Conservation (phyloP, 192 early-diverging fungal species). For the Spinellus fusiger region DNA sequence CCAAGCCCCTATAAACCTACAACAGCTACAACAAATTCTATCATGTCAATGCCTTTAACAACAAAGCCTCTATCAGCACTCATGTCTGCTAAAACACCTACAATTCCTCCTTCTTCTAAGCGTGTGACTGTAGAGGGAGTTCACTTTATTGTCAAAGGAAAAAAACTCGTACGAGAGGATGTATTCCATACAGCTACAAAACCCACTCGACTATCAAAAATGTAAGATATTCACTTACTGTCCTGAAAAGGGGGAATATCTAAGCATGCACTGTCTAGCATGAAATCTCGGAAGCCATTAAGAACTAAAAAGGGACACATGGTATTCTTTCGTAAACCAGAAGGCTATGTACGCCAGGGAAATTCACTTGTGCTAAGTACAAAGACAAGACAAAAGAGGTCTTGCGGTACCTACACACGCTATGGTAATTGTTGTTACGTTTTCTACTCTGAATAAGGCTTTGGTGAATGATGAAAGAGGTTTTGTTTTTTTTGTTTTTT, state of each 20-base stretch:
- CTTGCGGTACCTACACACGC: constrained; percentile 24
- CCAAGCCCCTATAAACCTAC: neutral
- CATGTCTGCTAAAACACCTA: neutral
- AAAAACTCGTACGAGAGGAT: constrained; percentile 19
- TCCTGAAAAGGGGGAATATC: neutral
- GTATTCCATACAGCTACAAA: neutral
- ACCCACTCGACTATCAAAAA: neutral
- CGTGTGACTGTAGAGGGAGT: constrained; percentile 19
- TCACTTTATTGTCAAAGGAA: constrained; percentile 20
- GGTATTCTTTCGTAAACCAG: constrained; percentile 16
- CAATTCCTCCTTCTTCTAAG: neutral
- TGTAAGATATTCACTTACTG: neutral
- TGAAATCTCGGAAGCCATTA: neutral
- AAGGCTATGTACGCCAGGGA: constrained; percentile 26
- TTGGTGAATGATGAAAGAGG: neutral
- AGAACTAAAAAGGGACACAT: constrained; percentile 16
- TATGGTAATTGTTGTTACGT: constrained; percentile 15
- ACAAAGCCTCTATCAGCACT: too few species aligned
- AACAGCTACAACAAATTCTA: too few species aligned
- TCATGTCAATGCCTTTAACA: too few species aligned
- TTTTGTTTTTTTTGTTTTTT: neutral
- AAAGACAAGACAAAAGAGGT: constrained; percentile 1
- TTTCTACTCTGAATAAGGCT: neutral
- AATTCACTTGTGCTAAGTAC: constrained; percentile 20
- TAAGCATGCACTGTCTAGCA: neutral